Base-by-base conservation (phyloP, 1,284 basidiomycete species). In the Fomes fomentarius region DNA sequence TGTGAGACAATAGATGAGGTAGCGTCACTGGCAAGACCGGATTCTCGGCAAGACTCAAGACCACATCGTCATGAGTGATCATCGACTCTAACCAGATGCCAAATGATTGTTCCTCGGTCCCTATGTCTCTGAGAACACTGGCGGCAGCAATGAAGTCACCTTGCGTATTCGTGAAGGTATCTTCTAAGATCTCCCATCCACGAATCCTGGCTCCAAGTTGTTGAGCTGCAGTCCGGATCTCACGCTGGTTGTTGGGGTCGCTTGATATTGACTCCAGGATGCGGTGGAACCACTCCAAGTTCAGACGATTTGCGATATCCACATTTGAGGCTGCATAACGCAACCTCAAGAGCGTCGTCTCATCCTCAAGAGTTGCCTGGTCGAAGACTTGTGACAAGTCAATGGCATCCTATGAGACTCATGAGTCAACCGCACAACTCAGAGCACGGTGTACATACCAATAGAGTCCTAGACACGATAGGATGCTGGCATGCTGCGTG, bases 51-150 rank as follows among this genome's bases (percentile, higher is more conserved):
- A 86, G 69, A 47, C 76, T 79, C 1, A 73, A 62, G 33, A 76
- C 65, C 15, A 89, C 66, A 46, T 82, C 79, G 0, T 70, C 71
- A 45, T 87, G 80, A 19, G 76, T 74, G 26, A 84, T 74, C 78
- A 91, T 82, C 17, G 81, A 85, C 51, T 81, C 80, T 5, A 91
- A 71, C 84, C 85, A 89, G 40, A 85, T 82, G 3, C 87, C 89
- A 52, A 87, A 77, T 0, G 86, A 79, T 49, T 81, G 77, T 61
- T 91, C 89, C 43, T 86, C 83, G 1, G 74, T 69, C 9, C 81
- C 79, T 17, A 89, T 71, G 33, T 89, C 83, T 56, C 76, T 80
- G 17, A 91, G 66, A 63, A 85, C 76, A 4, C 59, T 65, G 12
- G 75, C 76, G 9, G 82, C 77, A 7, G 66, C 67, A 1, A 61